Evolutionary conservation across 139 green algal species (phyloP).

Genomic region (Chlamydomonas incerta): DNA sequence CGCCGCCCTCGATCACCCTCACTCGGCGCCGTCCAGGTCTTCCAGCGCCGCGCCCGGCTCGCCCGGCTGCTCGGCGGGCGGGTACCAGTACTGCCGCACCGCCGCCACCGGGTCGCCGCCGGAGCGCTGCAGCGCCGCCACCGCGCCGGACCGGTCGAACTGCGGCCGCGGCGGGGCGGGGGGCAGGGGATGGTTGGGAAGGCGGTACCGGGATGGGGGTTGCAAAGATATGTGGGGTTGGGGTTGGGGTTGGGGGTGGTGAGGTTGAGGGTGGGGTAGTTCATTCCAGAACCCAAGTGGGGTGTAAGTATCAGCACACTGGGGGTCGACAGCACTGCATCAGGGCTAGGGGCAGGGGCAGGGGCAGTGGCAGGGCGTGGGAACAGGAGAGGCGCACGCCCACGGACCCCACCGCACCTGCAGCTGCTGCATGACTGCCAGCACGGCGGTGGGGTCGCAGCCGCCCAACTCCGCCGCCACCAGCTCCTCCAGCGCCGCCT

Average conservation of each 20-base stretch:
- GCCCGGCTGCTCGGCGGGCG: background rate
- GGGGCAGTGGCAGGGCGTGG: background rate
- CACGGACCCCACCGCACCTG: background rate
- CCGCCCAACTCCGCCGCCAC: slow-evolving; percentile 10
- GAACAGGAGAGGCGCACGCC: background rate
- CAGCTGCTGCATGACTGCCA: slow-evolving; percentile 44
- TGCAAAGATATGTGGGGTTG: too few species aligned
- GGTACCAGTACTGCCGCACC: slow-evolving; percentile 25
- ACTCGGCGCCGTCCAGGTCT: too few species aligned
- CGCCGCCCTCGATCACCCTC: too few species aligned
- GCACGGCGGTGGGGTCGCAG: slow-evolving; percentile 13
- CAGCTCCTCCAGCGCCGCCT: background rate
- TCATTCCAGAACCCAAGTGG: background rate
- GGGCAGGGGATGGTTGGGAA: too few species aligned
- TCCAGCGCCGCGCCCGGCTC: too few species aligned
- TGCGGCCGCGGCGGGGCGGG: background rate
- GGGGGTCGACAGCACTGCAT: background rate
- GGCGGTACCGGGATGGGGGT: too few species aligned
- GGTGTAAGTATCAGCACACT: background rate
- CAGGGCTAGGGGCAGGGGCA: background rate
- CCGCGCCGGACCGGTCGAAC: background rate
- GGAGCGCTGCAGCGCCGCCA: background rate
- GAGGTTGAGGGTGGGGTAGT: background rate
- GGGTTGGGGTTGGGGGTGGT: background rate
- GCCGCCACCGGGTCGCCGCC: slow-evolving; percentile 37